Evolutionary conservation across 768 basidiomycete genomes (phyloP).

Genomic region (Cyclocybe cylindracea): DNA sequence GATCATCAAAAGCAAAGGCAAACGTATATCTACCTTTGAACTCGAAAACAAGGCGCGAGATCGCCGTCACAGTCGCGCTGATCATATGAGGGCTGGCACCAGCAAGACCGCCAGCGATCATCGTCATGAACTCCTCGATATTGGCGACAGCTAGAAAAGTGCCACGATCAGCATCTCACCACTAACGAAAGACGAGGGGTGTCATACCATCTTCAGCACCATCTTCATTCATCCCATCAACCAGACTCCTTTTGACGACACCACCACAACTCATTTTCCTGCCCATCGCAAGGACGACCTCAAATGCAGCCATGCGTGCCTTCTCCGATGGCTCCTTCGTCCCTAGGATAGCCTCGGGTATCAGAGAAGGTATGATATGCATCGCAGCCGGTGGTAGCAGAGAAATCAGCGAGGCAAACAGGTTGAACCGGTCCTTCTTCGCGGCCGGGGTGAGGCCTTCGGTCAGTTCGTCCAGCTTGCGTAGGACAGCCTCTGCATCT

Average conservation of each 20-base stretch:
- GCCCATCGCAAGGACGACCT: conserved; percentile 89
- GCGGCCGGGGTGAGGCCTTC: conserved; percentile 77
- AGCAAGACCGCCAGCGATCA: conserved; percentile 93
- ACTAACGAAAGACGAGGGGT: not conserved
- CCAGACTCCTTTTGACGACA: conserved; percentile 69
- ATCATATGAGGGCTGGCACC: conserved; percentile 97
- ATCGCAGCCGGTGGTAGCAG: conserved; percentile 68
- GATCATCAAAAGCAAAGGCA: not conserved
- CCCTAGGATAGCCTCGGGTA: conserved; percentile 92
- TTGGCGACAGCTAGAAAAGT: conserved; percentile 55
- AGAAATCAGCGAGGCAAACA: conserved; percentile 71
- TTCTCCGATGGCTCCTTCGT: conserved; percentile 94
- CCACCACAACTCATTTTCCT: conserved; percentile 89
- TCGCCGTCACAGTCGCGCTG: conserved; percentile 92
- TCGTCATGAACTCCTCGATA: conserved; percentile 92
- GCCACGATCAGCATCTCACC: conserved; percentile 1
- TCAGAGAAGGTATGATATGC: conserved; percentile 83
- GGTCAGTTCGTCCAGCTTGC: conserved; percentile 63
- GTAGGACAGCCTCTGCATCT: conserved; percentile 60
- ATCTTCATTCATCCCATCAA: conserved; percentile 86
- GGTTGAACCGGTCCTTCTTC: conserved; percentile 87
- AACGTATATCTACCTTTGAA: conserved; percentile 74
- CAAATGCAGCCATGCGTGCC: conserved; percentile 86
- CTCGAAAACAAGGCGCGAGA: conserved; percentile 93
- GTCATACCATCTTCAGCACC: conserved; percentile 45